Evolutionary conservation across 2,329 filamentous ascomycete species (phyloP), one percentile per base, ranked within the genome.

Genomic region (Arthroderma uncinatum): DNA sequence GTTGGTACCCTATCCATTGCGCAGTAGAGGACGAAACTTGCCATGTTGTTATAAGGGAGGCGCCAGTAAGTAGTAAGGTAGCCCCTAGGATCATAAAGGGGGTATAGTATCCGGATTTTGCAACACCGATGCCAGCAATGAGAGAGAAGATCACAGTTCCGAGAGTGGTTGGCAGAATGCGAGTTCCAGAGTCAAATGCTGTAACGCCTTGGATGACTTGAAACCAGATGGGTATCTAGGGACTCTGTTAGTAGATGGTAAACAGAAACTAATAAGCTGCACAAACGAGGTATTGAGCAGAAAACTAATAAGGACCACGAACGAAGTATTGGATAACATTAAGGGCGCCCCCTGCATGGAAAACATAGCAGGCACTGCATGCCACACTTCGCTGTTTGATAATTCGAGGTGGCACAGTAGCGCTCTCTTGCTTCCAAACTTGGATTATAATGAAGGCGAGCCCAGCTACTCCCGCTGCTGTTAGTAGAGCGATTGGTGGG

Each of bases 181-280:
- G 58, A 56, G 65, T 64, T 10, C 68, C 71, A 7, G 69, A 70
- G 10, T 65, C 62, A 42, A 71, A 66, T 7, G 74, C 70, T 1
- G 66, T 67, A 4, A 69, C 70, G 16, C 68, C 66, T 63, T 74
- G 73, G 54, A 71, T 70, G 42, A 71, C 71, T 63, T 77, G 74
- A 64, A 76, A 76, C 61, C 72, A 68, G 52, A 68, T 66, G 3
- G 66, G 65, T 9, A 69, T 47, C 53, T 44, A 39, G 39, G 10
- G 7, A 21, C n/a, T 2, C 16, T 9, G 10, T 68, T 36, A 54
- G 21, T 47, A 8, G 40, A 12, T 4, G 9, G 25, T 33, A 37
- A 25, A n/a, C 6, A 50, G 23, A 28, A n/a, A n/a, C n/a, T n/a
- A n/a, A n/a, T n/a, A n/a, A n/a, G n/a, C n/a, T n/a, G n/a, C n/a